A percentile compares a stretch with the other conserved stretches of the same genome.
Evolutionary conservation across 2,329 filamentous ascomycete genomes (phyloP).

Genomic region (Ploettnerulaceae sp.): DNA sequence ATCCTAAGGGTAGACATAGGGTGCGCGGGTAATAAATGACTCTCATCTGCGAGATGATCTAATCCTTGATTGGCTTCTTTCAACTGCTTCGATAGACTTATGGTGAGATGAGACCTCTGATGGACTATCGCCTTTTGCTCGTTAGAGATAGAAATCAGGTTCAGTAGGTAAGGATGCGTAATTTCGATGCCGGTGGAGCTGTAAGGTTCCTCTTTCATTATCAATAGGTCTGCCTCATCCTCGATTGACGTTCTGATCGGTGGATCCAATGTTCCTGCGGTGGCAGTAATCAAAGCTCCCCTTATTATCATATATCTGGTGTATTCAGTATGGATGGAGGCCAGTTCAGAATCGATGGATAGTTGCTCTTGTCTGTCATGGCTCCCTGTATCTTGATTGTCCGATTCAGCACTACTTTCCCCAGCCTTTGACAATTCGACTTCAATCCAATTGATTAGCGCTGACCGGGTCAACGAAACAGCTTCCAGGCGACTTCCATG

Average conservation of each 20-base stretch:
- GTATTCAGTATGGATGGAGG: slow-evolving; percentile 49
- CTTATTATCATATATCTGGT: slow-evolving; percentile 47
- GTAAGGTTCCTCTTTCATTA: slow-evolving; percentile 4
- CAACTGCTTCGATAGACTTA: slow-evolving; percentile 45
- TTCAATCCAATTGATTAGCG: slow-evolving; percentile 63
- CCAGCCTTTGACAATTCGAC: slow-evolving; percentile 51
- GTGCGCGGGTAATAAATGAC: slow-evolving; percentile 53
- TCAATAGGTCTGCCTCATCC: background rate
- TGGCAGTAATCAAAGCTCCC: slow-evolving; percentile 41
- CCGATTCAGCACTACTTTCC: slow-evolving; percentile 34
- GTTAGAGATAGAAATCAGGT: slow-evolving; percentile 47
- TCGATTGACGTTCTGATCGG: slow-evolving; percentile 2
- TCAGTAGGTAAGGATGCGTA: slow-evolving; percentile 52
- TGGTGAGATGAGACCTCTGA: slow-evolving; percentile 54
- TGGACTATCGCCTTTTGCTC: slow-evolving; percentile 53
- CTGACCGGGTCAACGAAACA: slow-evolving; percentile 50
- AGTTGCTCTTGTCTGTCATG: slow-evolving; percentile 20
- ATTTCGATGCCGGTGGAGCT: slow-evolving; percentile 38
- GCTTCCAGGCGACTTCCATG: slow-evolving; percentile 40
- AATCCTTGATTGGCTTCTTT: slow-evolving; percentile 48
- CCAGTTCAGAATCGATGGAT: slow-evolving; percentile 22
- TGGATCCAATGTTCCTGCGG: slow-evolving; percentile 11
- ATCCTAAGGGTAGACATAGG: slow-evolving; percentile 37
- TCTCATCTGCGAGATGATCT: slow-evolving; percentile 55
- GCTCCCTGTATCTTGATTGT: slow-evolving; percentile 9